Evolutionary conservation across 495 filamentous ascomycete species (phyloP), one percentile per base, ranked within the genome.

Genomic region (Lindgomyces ingoldianus): DNA sequence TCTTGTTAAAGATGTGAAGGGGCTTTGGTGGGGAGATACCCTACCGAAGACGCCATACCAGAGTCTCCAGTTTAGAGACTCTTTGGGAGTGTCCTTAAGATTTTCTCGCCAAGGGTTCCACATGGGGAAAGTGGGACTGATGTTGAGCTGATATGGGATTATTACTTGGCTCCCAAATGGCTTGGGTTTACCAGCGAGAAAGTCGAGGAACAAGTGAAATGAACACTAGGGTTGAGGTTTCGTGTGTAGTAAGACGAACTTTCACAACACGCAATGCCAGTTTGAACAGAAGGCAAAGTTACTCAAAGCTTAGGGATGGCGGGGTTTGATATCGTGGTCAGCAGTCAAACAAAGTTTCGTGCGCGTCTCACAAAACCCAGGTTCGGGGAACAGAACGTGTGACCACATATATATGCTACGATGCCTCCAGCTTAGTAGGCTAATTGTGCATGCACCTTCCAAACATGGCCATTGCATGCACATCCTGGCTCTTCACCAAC

Each of bases 41-140:
- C 19, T 62, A 73, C 70, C 68, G 42, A 74, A 73, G n/a, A 74
- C 72, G 30, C 70, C 70, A 53, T 57, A 73, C 71, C 68, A 74
- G 10, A 74, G 64, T 25, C 66, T 29, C 69, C 71, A 73, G 50
- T 74, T 74, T 26, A 73, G 57, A 12, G 70, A 62, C 57, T 73
- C 73, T 46, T 54, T 72, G 29, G 60, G 68, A 1, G 70, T 70
- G 30, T 70, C 68, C 25, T 65, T 74, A 19, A 70, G 27, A 44
- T 70, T 69, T 22, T 66, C 61, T 19, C 57, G 25, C 56, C 61
- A 69, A 4, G 60, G 56, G 51, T 69, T 69, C 64, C 64, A 67
- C 57, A 67, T 62, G 25, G 21, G 33, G 11, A 18, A 11, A 25
- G 4, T 9, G 6, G 22, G 21, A 24, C 3, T 45, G 21, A 57